A percentile compares a stretch with the other conserved stretches of the same genome.
Evolutionary conservation across 352 stramenopile genomes (phyloP).

Genomic region (Phytophthora pini): DNA sequence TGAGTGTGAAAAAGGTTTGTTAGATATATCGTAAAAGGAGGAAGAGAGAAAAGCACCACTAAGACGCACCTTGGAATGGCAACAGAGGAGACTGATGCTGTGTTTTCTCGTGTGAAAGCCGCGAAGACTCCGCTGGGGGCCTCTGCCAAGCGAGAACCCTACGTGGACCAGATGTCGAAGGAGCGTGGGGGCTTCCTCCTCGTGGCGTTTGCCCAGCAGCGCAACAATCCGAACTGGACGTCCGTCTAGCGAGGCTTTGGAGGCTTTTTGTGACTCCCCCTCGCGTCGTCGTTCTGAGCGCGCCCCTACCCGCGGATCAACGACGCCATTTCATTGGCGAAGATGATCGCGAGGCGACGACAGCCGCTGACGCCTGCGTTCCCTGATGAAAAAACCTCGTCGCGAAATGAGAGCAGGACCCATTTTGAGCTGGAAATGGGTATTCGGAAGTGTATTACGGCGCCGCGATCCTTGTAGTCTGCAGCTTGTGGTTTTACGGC

Average conservation of each 20-base stretch:
- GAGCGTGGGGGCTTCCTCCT: conserved; percentile 10
- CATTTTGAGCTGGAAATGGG: background rate
- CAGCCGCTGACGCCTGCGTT: conserved; percentile 12
- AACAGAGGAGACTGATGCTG: conserved; percentile 1
- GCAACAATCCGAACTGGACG: conserved; percentile 53
- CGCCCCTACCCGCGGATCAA: conserved; percentile 2
- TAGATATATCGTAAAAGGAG: conserved; percentile 3
- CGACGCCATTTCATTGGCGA: conserved; percentile 31
- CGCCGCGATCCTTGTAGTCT: no score
- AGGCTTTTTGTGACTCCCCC: conserved; percentile 12
- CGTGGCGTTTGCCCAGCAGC: conserved; percentile 21
- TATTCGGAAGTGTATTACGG: no score
- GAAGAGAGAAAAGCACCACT: background rate
- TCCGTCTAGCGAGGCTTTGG: conserved; percentile 27
- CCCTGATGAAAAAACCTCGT: conserved; percentile 13
- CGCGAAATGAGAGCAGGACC: background rate
- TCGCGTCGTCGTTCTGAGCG: conserved; percentile 25
- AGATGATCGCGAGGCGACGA: conserved; percentile 27
- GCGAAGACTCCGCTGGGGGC: conserved; percentile 9
- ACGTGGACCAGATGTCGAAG: conserved; percentile 19
- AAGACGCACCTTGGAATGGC: conserved; percentile 7
- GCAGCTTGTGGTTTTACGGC: no score
- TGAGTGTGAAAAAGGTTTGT: background rate
- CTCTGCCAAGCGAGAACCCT: conserved; percentile 3
- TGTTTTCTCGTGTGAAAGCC: conserved; percentile 16